phyloP scores from a whole-genome alignment of 192 early-diverging fungal genomes.

The Backusella parvicylindrica region DNA sequence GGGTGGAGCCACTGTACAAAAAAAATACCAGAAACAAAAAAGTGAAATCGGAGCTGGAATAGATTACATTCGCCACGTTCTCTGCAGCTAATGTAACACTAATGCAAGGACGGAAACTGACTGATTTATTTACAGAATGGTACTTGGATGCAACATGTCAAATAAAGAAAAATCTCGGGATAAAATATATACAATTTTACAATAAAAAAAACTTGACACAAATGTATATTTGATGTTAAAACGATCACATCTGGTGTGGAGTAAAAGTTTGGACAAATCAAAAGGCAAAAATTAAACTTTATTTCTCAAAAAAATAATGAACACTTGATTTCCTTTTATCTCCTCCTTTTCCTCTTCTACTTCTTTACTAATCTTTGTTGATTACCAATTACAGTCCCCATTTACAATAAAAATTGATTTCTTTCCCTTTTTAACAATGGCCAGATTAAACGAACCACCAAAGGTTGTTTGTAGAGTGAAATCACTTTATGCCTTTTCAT shows the following conservation, averaged over 20 bases:
- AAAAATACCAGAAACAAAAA: not conserved
- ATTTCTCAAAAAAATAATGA: not conserved
- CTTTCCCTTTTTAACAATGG: not conserved
- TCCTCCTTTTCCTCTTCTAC: not conserved
- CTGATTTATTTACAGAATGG: not conserved
- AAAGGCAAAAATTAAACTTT: not conserved
- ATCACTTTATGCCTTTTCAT: conserved; percentile 86
- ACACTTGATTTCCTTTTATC: conserved; percentile 1
- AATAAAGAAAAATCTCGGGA: not conserved
- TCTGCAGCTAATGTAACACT: conserved; percentile 4
- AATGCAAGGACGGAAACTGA: not conserved
- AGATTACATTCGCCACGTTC: conserved; percentile 9
- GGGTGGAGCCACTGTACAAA: too few relatives aligned
- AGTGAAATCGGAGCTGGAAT: not conserved
- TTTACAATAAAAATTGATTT: not conserved
- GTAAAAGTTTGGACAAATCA: conserved; percentile 5
- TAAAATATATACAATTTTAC: not conserved
- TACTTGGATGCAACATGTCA: not conserved
- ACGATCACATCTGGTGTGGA: not conserved
- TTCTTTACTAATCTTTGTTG: not conserved
- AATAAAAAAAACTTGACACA: not conserved
- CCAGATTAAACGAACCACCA: not conserved
- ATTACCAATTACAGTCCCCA: not conserved
- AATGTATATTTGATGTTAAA: not conserved
- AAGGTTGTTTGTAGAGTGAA: conserved; percentile 44